Base-by-base conservation (phyloP, 2,329 filamentous ascomycete species). In the Phoma herbarum region DNA sequence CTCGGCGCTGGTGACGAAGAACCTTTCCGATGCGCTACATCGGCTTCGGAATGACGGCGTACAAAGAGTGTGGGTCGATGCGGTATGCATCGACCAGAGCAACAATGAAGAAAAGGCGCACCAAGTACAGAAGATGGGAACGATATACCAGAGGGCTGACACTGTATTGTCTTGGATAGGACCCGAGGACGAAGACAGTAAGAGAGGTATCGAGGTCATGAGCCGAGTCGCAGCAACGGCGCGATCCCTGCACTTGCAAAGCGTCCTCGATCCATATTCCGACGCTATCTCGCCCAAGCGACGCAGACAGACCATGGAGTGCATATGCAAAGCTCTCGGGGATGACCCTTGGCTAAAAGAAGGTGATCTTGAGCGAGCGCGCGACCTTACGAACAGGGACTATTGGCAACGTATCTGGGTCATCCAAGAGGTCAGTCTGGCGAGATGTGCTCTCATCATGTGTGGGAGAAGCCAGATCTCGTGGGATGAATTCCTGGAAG, bases 351-450 rank as follows among this genome's bases (percentile, higher is more conserved):
- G 18, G 12, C 8, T 51, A 3, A 8, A 18, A 12, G 48, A 51
- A 3, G 48, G 48, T 3, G 48, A 51, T 33, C 4, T 51, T 33
- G 26, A 28, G 1, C 26, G 28, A 6, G n/a, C 41, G 0, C 10
- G 43, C 2, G 9, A 12, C 2, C 14, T 51, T 1, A 43, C 41
- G 37, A 28, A 33, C 12, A 44, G 23, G n/a, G 29, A 35, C 2
- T 44, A 52, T 39, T 52, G 28, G 39, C 35, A 4, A 10, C 49
- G 49, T 16, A 12, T 52, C 18, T 52, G 49, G 49, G n/a, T 44
- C 2, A 31, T 52, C 6, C 49, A 52, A 14, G 49, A 52, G 18
- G 33, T 52, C 11, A 18, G 20, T 23, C 22, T 52, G 39, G 41
- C 39, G 5, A 44, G 9, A 18, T 26, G 12, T 9, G 41, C 16